Conservation (phyloP, 345 rosid genomes). For the Lepidium sativum region DNA sequence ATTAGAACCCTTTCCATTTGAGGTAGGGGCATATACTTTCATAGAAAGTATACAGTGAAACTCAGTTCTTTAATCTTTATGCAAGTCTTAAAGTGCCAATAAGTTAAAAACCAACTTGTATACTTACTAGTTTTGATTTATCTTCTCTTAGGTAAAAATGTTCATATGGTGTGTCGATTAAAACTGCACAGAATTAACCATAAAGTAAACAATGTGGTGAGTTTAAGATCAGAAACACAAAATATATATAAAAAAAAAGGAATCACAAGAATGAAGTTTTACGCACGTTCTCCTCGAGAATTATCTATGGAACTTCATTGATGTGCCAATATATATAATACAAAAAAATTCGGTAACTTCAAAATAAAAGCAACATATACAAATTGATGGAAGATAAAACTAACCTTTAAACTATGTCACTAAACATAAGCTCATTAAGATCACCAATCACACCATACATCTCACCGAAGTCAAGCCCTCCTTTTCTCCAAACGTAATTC, state of each 20-base stretch:
- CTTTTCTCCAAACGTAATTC: too few species aligned
- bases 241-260: neutral
- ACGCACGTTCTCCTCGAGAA: slow-evolving; percentile 81
- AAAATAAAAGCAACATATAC: too few species aligned
- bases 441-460: too few species aligned
- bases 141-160: slow-evolving; percentile 64
- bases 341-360: too few species aligned
- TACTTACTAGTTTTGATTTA: slow-evolving; percentile 51
- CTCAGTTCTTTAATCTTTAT: slow-evolving; percentile 1
- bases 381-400: too few species aligned
- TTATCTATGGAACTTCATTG: slow-evolving; percentile 36
- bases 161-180: slow-evolving; percentile 66
- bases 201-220: neutral
- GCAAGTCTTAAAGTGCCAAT: neutral
- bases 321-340: slow-evolving; percentile 29
- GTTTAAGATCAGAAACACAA: neutral
- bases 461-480: too few species aligned
- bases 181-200: slow-evolving; percentile 36
- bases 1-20: slow-evolving; percentile 54
- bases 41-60: slow-evolving; percentile 28
- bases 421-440: too few species aligned
- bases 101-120: neutral
- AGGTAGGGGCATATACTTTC: slow-evolving; percentile 59
- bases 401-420: too few species aligned
- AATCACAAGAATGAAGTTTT: neutral